Base-by-base conservation (phyloP, 1,284 basidiomycete species). In the Rhizopogon hawkerae region DNA sequence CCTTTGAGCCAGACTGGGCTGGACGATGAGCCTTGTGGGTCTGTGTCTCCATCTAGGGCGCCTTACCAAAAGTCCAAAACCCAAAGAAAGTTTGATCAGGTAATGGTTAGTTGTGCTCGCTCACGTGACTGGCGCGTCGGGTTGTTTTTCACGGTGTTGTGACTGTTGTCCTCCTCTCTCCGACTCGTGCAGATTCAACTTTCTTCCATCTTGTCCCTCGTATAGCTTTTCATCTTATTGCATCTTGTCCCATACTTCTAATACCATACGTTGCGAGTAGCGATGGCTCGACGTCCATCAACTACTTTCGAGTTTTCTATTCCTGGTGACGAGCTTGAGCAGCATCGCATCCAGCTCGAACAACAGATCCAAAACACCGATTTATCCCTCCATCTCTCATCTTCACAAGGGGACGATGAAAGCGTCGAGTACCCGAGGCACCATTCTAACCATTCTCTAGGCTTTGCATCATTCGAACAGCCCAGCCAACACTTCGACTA, bases 21-120 rank as follows among this genome's bases (percentile, higher is more conserved):
- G 85, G 76, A 38, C 84, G 71, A 68, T 93, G 91, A 0, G 83
- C 72, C 68, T 90, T 92, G 66, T 92, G 87, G 38, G 78, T 73
- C 58, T 75, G 72, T 47, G 81, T 76, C 51, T 86, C 83, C 84
- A 86, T 86, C 46, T 5, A 6, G 11, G 38, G 8, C 10, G 8
- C 6, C 9, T 8, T 29, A 29, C 26, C 26, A 7, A 29, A 29
- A 29, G 21, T 23, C 26, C 26, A 7, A 31, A 6, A 24, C 35
- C 23, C 11, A 8, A 24, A 31, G 34, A 50, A 34, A 35, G 29
- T n/a, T 11, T 26, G 10, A 13, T 10, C 1, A 31, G 14, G 41
- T 39, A 58, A 62, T 42, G 39, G 49, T 52, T 0, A 59, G 49
- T 10, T 38, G 58, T 53, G 31, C 26, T 35, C 39, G 44, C 34